Conservation (phyloP, 225 moss, liverwort and hornwort genomes). For the Anthoceros angustus region DNA sequence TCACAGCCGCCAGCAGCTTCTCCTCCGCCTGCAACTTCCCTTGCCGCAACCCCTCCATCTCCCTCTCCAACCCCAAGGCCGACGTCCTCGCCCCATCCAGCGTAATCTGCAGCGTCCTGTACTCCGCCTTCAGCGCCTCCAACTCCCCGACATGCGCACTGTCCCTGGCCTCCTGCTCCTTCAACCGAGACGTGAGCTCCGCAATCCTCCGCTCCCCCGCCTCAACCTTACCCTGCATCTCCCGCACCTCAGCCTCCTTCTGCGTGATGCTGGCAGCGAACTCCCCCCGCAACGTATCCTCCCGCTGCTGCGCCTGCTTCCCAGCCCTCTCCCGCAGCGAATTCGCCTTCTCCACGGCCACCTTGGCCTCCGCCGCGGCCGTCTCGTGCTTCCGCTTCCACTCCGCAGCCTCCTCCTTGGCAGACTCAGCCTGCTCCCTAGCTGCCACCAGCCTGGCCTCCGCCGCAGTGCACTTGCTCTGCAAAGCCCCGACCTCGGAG, state of each 20-base stretch:
- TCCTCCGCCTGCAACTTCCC: constrained; percentile 17
- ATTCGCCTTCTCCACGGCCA: constrained; percentile 48
- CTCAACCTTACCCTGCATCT: constrained; percentile 53
- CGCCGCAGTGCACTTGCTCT: constrained; percentile 67
- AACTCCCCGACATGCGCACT: constrained; percentile 36
- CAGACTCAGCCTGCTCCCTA: constrained; percentile 61
- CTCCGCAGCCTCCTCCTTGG: constrained; percentile 69
- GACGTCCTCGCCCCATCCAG: constrained; percentile 32
- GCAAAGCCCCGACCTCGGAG: constrained; percentile 50
- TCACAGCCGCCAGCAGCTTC: not conserved
- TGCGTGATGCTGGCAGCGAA: constrained; percentile 41
- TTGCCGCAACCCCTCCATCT: constrained; percentile 35
- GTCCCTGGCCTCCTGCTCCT: constrained; percentile 56
- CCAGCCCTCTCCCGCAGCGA: constrained; percentile 50
- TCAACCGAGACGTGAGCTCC: constrained; percentile 38
- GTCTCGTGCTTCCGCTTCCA: constrained; percentile 72
- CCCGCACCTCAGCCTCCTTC: constrained; percentile 65
- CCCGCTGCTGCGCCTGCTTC: constrained; percentile 57
- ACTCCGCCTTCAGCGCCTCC: constrained; percentile 32
- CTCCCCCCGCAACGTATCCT: constrained; percentile 69
- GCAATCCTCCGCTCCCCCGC: constrained; percentile 49
- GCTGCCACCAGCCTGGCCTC: constrained; percentile 86
- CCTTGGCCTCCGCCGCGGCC: constrained; percentile 37
- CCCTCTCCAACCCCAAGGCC: constrained; percentile 29
- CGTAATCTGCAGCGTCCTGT: constrained; percentile 27